Percentiles rank a stretch among this genome's conserved stretches.
Evolutionary conservation across 2,329 filamentous ascomycete genomes (phyloP).

Genomic region (Cladophialophora immunda): DNA sequence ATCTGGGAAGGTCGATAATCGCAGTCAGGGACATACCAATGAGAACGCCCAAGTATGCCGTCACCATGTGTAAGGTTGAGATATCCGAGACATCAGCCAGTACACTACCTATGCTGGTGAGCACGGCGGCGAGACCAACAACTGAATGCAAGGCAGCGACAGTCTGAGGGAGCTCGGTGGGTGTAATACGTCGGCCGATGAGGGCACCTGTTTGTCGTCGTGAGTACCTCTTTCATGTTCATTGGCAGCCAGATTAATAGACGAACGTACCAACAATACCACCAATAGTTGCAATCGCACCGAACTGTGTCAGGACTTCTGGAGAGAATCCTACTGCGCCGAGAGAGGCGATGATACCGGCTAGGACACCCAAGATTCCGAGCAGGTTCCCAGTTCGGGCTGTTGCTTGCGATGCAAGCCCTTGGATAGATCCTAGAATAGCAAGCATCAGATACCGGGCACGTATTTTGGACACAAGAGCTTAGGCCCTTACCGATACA

Average conservation of each 20-base stretch:
- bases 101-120: conserved; percentile 88
- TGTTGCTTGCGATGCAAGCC: conserved; percentile 81
- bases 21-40: conserved; percentile 64
- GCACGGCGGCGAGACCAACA: conserved; percentile 84
- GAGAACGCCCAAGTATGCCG: conserved; percentile 83
- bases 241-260: conserved; percentile 44
- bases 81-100: conserved; percentile 73
- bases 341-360: conserved; percentile 83
- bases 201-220: conserved; percentile 55
- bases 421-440: conserved; percentile 69
- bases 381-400: conserved; percentile 86
- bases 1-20: background rate
- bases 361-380: conserved; percentile 83
- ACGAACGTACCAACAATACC: conserved; percentile 64
- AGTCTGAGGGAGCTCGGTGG: conserved; percentile 87
- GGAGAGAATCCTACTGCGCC: conserved; percentile 81
- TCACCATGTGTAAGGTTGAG: conserved; percentile 82
- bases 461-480: background rate
- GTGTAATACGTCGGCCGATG: conserved; percentile 86
- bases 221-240: conserved; percentile 1
- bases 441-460: background rate
- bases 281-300: conserved; percentile 76
- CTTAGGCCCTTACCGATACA: conserved; percentile 67
- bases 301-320: conserved; percentile 81
- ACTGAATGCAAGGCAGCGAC: conserved; percentile 90